Evolutionary conservation across 768 basidiomycete species (phyloP), one percentile per base, ranked within the genome.

Genomic region (Leccinum variicolor): DNA sequence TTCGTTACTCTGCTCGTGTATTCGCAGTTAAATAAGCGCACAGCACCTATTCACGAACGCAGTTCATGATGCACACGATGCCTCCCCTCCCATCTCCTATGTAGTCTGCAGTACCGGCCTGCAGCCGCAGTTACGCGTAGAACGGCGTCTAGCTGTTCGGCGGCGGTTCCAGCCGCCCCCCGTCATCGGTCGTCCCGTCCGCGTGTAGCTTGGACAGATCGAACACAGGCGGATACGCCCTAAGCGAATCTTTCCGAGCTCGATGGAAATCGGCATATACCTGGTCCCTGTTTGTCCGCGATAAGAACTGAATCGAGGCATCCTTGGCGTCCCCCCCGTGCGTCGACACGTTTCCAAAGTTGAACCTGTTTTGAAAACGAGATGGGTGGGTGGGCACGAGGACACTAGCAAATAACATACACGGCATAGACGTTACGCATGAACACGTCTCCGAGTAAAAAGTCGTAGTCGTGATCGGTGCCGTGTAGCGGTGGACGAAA

Each of bases 361-460:
- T 73, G 67, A 73, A 79, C 4, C 78, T 78, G 31, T 11, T 31
- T 31, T 31, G 29, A 31, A 31, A 31, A 29, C 28, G 28, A 0
- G 9, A n/a, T 14, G 8, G 36, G 19, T 5, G 29, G 29, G 25
- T 8, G 55, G 25, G 25, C 1, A 6, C 1, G 9, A 11, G 26
- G 13, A 11, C 56, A n/a, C 1, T n/a, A n/a, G n/a, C n/a, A n/a
- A n/a, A n/a, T n/a, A n/a, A 5, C 77, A 5, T 66, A 79, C 77
- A 78, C 73, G 1, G 75, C 67, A 54, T 80, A 79, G 25, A 77
- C 75, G 53, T 80, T 80, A 33, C 79, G 76, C 62, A 80, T 72
- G 65, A 79, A 79, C 4, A 75, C 68, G 57, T 77, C 77, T 2
- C 79, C 79, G 41, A 79, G 71, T 2, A 76, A 50, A n/a, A 72